A percentile compares a stretch with the other conserved stretches of the same genome.
Evolutionary conservation across 2,329 filamentous ascomycete species (phyloP).

Genomic region (Akanthomyces lecanii): DNA sequence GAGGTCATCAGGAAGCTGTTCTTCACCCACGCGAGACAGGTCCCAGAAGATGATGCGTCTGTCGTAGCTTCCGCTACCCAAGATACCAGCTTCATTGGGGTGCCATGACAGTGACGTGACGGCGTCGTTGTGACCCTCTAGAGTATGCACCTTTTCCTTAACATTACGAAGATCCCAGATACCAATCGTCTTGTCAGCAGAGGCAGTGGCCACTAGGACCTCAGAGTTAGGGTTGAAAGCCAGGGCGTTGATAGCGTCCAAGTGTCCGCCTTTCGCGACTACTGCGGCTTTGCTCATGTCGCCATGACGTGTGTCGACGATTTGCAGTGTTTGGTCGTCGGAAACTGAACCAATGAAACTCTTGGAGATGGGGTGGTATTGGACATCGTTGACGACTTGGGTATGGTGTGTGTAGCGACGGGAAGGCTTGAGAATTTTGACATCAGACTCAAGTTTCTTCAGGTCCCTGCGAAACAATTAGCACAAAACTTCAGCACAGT

Average conservation of each 20-base stretch:
- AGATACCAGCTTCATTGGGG: slow-evolving; percentile 79
- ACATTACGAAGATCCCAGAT: slow-evolving; percentile 94
- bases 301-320: slow-evolving; percentile 75
- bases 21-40: slow-evolving; percentile 82
- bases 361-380: slow-evolving; percentile 84
- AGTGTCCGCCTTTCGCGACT: slow-evolving; percentile 69
- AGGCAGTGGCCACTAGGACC: slow-evolving; percentile 84
- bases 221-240: slow-evolving; percentile 93
- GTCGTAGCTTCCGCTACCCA: slow-evolving; percentile 91
- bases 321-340: slow-evolving; percentile 88
- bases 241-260: slow-evolving; percentile 91
- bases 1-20: slow-evolving; percentile 90
- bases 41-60: slow-evolving; percentile 96
- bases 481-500: slow-evolving; percentile 8
- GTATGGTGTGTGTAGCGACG: slow-evolving; percentile 82
- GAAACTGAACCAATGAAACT: slow-evolving; percentile 89
- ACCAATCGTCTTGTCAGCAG: slow-evolving; percentile 89
- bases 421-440: slow-evolving; percentile 65
- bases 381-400: slow-evolving; percentile 93
- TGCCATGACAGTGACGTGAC: slow-evolving; percentile 95
- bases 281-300: slow-evolving; percentile 64
- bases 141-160: slow-evolving; percentile 81
- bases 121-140: slow-evolving; percentile 82
- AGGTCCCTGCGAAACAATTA: slow-evolving; percentile 60
- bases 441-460: slow-evolving; percentile 65